phyloP scores from a whole-genome alignment of 495 filamentous ascomycete species.

The Tuber magnatum region DNA sequence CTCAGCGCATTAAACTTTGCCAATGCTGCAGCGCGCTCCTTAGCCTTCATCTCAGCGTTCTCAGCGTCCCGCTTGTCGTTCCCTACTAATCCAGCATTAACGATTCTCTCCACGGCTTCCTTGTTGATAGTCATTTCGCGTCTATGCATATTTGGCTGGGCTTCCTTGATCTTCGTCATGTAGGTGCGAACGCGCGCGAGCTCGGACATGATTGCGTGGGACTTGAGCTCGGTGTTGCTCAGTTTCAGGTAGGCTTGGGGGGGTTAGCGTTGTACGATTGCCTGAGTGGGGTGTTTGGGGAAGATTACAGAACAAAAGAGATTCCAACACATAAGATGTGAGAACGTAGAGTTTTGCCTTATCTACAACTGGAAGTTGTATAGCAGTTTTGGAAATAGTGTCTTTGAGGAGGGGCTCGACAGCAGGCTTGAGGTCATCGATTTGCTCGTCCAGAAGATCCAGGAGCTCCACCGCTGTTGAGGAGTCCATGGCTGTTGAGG shows the following conservation, averaged over 20 bases:
- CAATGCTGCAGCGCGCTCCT: conserved; percentile 49
- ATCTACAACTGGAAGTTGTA: conserved; percentile 80
- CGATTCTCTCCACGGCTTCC: conserved; percentile 68
- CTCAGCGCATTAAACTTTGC: conserved; percentile 46
- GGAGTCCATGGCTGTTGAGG: conserved; percentile 36
- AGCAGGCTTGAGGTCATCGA: conserved; percentile 68
- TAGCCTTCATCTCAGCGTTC: conserved; percentile 50
- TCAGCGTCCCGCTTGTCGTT: conserved; percentile 57
- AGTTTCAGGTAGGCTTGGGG: conserved; percentile 65
- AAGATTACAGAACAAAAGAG: conserved; percentile 74
- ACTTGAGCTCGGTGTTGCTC: conserved; percentile 68
- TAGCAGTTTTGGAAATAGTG: conserved; percentile 58
- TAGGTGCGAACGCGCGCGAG: conserved; percentile 80
- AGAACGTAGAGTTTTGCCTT: conserved; percentile 86
- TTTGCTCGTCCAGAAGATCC: conserved; percentile 63
- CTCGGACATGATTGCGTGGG: conserved; percentile 79
- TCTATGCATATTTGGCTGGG: conserved; percentile 50
- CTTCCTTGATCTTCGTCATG: conserved; percentile 77
- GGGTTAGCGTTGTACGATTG: conserved; percentile 26
- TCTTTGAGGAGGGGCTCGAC: conserved; percentile 60
- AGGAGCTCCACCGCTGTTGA: conserved; percentile 50
- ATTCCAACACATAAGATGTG: conserved; percentile 78
- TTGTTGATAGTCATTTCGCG: conserved; percentile 64
- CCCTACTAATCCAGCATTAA: conserved; percentile 55
- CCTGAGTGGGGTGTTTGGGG: not conserved